Evolutionary conservation across 148 eudicot species (phyloP).

Genomic region (Spergularia bocconei): DNA sequence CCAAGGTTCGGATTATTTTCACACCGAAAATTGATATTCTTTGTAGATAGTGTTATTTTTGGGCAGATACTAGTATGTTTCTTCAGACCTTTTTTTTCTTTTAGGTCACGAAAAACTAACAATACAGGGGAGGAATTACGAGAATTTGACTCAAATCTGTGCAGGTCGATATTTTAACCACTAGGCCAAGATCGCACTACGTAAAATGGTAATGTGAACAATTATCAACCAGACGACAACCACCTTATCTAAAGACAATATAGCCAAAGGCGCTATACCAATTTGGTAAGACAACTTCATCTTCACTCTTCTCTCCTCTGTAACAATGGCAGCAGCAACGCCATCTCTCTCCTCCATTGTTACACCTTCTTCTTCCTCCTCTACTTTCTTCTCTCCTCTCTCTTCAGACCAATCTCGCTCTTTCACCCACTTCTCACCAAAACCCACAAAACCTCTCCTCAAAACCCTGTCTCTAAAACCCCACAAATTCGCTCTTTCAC

Average conservation of each 20-base stretch:
- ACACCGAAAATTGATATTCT: no score
- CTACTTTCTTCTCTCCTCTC: conserved; percentile 6
- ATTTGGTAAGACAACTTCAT: neutral
- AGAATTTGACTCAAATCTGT: no score
- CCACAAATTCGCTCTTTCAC: conserved; percentile 23
- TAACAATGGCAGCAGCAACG: conserved; percentile 31
- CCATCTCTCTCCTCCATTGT: conserved; percentile 32
- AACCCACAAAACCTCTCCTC: conserved; percentile 30
- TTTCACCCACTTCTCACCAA: conserved; percentile 22
- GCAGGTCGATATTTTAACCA: no score
- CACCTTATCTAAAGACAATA: conserved; percentile 27
- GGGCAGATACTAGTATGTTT: no score
- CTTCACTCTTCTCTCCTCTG: neutral
- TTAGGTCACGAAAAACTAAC: no score
- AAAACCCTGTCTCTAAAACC: conserved; percentile 39
- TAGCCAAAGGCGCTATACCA: conserved; percentile 17
- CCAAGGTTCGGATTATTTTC: no score
- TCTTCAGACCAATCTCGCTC: conserved; percentile 9
- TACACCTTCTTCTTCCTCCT: conserved; percentile 27
- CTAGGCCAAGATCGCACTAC: no score
- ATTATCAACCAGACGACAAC: neutral
- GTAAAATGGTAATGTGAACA: no score
- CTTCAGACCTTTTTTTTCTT: no score
- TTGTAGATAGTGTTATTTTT: no score
- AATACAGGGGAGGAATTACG: no score